phyloP scores from a whole-genome alignment of 2,329 filamentous ascomycete genomes.

The Calycina herbarum region DNA sequence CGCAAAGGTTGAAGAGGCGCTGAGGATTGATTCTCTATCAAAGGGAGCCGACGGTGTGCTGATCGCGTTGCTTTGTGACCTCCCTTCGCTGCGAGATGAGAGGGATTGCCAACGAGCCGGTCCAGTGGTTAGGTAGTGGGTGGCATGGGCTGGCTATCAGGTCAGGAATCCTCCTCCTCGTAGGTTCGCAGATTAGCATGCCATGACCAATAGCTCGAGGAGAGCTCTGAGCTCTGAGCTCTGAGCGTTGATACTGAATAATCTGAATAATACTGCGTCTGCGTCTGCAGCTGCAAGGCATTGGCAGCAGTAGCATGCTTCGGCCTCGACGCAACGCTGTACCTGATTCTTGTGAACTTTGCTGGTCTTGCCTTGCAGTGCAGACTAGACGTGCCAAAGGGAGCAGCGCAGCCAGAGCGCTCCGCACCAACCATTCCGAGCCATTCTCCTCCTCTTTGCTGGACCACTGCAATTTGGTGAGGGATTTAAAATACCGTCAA shows the following conservation, averaged over 20 bases:
- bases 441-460: background rate
- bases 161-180: background rate
- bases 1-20: background rate
- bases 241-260: too few relatives aligned
- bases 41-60: background rate
- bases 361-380: too few relatives aligned
- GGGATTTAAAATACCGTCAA: conserved; percentile 1
- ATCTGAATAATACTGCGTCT: too few relatives aligned
- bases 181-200: background rate
- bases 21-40: background rate
- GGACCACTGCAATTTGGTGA: background rate
- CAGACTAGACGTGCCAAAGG: too few relatives aligned
- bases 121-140: background rate
- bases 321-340: background rate
- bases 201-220: too few relatives aligned
- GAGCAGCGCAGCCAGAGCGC: background rate
- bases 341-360: background rate
- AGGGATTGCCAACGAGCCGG: background rate
- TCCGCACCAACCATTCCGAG: conserved; percentile 2
- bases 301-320: background rate
- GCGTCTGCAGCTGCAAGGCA: background rate
- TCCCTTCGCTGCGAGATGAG: background rate
- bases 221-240: too few relatives aligned
- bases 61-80: background rate
- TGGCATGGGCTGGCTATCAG: too few relatives aligned